phyloP scores from a whole-genome alignment of 495 filamentous ascomycete species.

The Daldinia vernicosa region DNA sequence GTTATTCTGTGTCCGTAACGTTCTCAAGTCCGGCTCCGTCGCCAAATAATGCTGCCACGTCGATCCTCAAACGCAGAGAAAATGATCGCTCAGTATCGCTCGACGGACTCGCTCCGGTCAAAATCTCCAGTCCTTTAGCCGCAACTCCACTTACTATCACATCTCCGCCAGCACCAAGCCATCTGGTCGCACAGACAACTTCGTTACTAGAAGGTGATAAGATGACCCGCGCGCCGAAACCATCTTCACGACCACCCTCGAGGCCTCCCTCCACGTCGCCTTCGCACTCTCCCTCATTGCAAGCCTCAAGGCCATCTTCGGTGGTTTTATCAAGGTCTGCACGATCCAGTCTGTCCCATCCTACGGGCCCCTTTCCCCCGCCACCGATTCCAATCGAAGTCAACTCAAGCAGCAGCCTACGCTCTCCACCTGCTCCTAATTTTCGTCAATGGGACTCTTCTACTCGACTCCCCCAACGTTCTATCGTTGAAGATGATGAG shows the following conservation, averaged over 20 bases:
- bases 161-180: slow-evolving; percentile 16
- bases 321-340: slow-evolving; percentile 25
- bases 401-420: slow-evolving; percentile 36
- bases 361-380: slow-evolving; percentile 39
- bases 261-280: slow-evolving; percentile 14
- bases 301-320: slow-evolving; percentile 36
- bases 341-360: slow-evolving; percentile 37
- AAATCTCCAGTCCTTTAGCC: slow-evolving; percentile 38
- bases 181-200: slow-evolving; percentile 15
- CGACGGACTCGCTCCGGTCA: slow-evolving; percentile 39
- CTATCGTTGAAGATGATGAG: slow-evolving; percentile 30
- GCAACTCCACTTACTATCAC: slow-evolving; percentile 28
- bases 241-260: slow-evolving; percentile 14
- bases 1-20: slow-evolving; percentile 40
- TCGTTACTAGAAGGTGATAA: slow-evolving; percentile 17
- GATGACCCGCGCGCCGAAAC: slow-evolving; percentile 2
- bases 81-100: slow-evolving; percentile 41
- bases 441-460: slow-evolving; percentile 43
- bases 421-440: slow-evolving; percentile 27
- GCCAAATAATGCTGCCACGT: slow-evolving; percentile 41
- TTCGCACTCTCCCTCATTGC: slow-evolving; percentile 28
- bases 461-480: slow-evolving; percentile 21
- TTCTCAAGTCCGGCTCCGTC: slow-evolving; percentile 50
- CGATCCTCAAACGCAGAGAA: slow-evolving; percentile 49
- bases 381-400: slow-evolving; percentile 46